A percentile compares a stretch with the other conserved stretches of the same genome.
phyloP scores from a whole-genome alignment of 2,329 filamentous ascomycete species.

The Arthroderma sp. region DNA sequence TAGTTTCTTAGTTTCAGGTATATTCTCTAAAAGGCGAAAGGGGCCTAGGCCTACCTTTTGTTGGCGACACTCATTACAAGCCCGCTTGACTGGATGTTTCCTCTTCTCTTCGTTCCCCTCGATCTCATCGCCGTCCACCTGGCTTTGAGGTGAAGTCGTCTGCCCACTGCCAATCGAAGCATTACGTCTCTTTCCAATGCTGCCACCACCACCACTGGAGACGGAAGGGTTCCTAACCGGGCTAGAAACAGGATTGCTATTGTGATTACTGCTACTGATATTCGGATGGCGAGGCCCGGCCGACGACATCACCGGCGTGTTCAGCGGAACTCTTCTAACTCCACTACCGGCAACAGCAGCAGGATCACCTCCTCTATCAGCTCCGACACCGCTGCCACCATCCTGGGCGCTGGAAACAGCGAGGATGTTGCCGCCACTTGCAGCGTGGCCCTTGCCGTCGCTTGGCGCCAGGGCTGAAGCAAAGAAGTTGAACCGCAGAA shows the following conservation, averaged over 20 bases:
- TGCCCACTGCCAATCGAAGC: constrained; percentile 31
- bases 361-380: constrained; percentile 2
- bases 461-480: constrained; percentile 7
- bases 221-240: constrained; percentile 1
- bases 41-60: constrained; percentile 43
- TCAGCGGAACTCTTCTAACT: constrained; percentile 1
- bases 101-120: constrained; percentile 31
- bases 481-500: not conserved
- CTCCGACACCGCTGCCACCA: constrained; percentile 12
- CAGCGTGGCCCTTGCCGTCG: constrained; percentile 7
- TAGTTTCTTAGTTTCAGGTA: constrained; percentile 4
- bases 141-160: constrained; percentile 32
- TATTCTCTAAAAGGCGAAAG: not conserved
- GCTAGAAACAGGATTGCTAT: constrained; percentile 1
- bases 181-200: constrained; percentile 25
- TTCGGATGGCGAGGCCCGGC: too few relatives aligned
- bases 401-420: not conserved
- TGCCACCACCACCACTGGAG: not conserved
- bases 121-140: constrained; percentile 32
- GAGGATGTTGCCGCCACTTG: constrained; percentile 5
- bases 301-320: too few relatives aligned
- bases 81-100: constrained; percentile 42
- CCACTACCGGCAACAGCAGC: not conserved
- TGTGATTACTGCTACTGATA: not conserved
- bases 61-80: constrained; percentile 57